These are phyloP conservation scores for Geotrichum bryndzae DNA, from an alignment of 1,139 yeast species.

Conservation along the genomic window DNA sequence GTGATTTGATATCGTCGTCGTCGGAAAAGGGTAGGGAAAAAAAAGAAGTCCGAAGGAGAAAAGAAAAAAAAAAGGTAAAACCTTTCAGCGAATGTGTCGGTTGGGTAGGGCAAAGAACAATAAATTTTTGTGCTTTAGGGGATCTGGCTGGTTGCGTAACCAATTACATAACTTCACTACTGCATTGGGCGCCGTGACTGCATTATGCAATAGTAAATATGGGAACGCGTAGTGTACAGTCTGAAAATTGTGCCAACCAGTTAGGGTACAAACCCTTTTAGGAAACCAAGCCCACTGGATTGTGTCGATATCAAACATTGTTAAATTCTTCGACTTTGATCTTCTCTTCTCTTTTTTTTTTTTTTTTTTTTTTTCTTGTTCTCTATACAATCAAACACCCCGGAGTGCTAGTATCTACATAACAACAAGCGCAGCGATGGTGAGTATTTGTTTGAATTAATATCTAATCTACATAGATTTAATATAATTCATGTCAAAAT, in stretches of 20 bases:
- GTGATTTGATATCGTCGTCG: neutral
- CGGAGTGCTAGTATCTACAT: constrained; percentile 69
- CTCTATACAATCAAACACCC: constrained; percentile 37
- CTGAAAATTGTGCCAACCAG: neutral
- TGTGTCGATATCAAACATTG: neutral
- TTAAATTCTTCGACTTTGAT: neutral
- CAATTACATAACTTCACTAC: neutral
- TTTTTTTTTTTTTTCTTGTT: too few relatives aligned
- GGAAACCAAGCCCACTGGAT: neutral
- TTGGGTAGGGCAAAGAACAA: neutral
- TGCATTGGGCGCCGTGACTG: neutral
- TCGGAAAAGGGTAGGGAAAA: neutral
- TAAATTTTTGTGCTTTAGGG: neutral
- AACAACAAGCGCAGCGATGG: constrained; percentile 82
- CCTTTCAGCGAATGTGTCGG: neutral
- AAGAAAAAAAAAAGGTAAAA: neutral
- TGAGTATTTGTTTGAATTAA: constrained; percentile 48
- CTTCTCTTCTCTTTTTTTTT: too few relatives aligned
- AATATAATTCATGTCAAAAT: neutral
- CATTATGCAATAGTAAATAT: neutral
- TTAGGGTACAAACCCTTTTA: neutral
- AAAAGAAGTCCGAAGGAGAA: neutral
- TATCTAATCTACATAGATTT: neutral
- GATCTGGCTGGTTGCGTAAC: neutral
- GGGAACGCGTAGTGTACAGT: neutral